Evolutionary conservation across 2,329 filamentous ascomycete species (phyloP).

Genomic region (Mariannaea elegans): DNA sequence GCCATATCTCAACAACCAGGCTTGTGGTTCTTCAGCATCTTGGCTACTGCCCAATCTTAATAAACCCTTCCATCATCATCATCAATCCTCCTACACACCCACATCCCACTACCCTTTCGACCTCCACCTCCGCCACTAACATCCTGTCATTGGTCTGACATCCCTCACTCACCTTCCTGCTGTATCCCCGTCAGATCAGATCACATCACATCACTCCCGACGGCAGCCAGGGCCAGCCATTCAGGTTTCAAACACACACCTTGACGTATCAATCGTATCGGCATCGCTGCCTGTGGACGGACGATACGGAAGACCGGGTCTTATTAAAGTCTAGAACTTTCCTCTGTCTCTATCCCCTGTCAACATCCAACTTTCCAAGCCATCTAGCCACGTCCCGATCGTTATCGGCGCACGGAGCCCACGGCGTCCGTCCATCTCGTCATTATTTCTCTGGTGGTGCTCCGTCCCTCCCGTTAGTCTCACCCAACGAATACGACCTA

Average conservation of each 20-base stretch:
- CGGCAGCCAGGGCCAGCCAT: background rate
- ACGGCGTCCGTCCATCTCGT: background rate
- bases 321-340: constrained; percentile 17
- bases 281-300: constrained; percentile 2
- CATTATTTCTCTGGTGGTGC: background rate
- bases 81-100: background rate
- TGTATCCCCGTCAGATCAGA: background rate
- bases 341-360: background rate
- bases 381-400: constrained; percentile 1
- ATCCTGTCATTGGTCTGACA: background rate
- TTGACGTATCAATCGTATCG: constrained; percentile 3
- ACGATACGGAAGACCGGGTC: constrained; percentile 7
- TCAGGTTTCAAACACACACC: background rate
- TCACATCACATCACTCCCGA: background rate
- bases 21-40: background rate
- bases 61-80: background rate
- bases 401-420: constrained; percentile 2
- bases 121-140: background rate
- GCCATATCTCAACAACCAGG: background rate
- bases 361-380: constrained; percentile 2
- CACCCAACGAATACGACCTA: background rate
- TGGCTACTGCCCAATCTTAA: too few relatives aligned
- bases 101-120: background rate
- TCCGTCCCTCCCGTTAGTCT: constrained; percentile 1
- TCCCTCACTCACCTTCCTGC: background rate